Base-by-base conservation (phyloP, 208 protist genomes). In the Leishmania mexicana region DNA sequence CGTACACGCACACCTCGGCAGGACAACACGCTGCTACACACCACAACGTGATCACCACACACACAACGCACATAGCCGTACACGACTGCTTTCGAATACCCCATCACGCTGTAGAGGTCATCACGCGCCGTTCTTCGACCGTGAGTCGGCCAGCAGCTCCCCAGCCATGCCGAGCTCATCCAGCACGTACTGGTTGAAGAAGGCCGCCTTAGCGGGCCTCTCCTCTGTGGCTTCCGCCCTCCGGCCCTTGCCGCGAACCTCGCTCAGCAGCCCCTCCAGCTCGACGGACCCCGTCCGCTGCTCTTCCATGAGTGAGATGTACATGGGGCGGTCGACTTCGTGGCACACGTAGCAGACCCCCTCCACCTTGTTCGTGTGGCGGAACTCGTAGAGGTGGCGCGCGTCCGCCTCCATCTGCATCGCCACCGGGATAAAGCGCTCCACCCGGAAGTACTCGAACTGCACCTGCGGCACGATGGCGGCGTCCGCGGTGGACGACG, bases 321-420 rank as follows among this genome's bases (percentile, higher is more conserved):
- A 97, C 72, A 93, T 77, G 15, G 85, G 80, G 0, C 89, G 89
- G 73, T 97, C 94, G 40, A 92, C 89, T 64, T 95, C 90, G 58
- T 85, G 81, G 79, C 90, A 93, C n/a, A 95, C 88, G 81, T 94
- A 97, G 83, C 88, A 93, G 28, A 97, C 87, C 1, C 92, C 93
- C 74, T 97, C 94, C 15, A 97, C 86, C 62, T 94, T 88, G 83
- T 97, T 97, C 10, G 90, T 81, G 6, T 75, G 15, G 10, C 92
- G 88, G 75, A 95, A 93, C 74, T 95, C 90, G 83, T 90, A 96
- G 42, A 97, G 77, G 75, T 97, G 94, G 53, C 93, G 90, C 42
- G 93, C 94, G 78, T 97, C 94, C 0, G 94, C 94, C 71, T 96
- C 92, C 31, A 97, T 96, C 81, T 97, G 94, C 94, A 97, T 96